A percentile compares a stretch with the other conserved stretches of the same genome.
These are phyloP conservation scores for Leccinum pachyderme DNA, from an alignment of 1,284 basidiomycete species.

Conservation along the genomic window DNA sequence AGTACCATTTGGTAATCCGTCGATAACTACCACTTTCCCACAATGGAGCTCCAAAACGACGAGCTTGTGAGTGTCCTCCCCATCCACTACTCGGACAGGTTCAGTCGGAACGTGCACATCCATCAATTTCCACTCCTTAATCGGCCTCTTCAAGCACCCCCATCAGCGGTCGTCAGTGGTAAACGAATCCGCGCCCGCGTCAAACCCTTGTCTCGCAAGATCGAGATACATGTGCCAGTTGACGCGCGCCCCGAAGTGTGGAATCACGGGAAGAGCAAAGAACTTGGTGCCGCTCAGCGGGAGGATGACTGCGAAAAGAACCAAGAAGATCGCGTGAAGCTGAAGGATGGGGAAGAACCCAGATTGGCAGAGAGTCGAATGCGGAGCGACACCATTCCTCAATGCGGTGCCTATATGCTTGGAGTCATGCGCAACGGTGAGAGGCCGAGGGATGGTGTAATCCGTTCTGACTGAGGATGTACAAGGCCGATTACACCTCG, in stretches of 20 bases:
- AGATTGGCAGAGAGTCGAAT: slow-evolving; percentile 66
- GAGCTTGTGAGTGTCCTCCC: slow-evolving; percentile 65
- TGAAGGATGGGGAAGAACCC: slow-evolving; percentile 52
- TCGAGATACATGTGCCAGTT: slow-evolving; percentile 75
- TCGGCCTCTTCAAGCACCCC: slow-evolving; percentile 69
- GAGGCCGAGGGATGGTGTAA: slow-evolving; percentile 15
- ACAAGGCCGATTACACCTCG: slow-evolving; percentile 70
- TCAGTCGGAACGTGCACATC: slow-evolving; percentile 62
- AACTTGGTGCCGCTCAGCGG: slow-evolving; percentile 58
- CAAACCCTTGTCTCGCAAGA: slow-evolving; percentile 57
- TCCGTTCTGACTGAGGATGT: slow-evolving; percentile 14
- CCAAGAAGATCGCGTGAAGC: slow-evolving; percentile 52
- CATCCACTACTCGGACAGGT: slow-evolving; percentile 62
- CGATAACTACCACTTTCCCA: slow-evolving; percentile 14
- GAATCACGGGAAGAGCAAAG: slow-evolving; percentile 65
- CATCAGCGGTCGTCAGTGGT: slow-evolving; percentile 66
- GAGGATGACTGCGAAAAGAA: slow-evolving; percentile 77
- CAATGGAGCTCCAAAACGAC: slow-evolving; percentile 39
- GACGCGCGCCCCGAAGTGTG: slow-evolving; percentile 76
- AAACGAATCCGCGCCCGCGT: slow-evolving; percentile 72
- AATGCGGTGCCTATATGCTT: slow-evolving; percentile 65
- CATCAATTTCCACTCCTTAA: slow-evolving; percentile 77
- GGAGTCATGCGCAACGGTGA: slow-evolving; percentile 71
- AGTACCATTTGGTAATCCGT: neutral
- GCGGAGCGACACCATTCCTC: slow-evolving; percentile 66